phyloP scores from a whole-genome alignment of 2,329 filamentous ascomycete species.

The Fonsecaea multimorphosa region DNA sequence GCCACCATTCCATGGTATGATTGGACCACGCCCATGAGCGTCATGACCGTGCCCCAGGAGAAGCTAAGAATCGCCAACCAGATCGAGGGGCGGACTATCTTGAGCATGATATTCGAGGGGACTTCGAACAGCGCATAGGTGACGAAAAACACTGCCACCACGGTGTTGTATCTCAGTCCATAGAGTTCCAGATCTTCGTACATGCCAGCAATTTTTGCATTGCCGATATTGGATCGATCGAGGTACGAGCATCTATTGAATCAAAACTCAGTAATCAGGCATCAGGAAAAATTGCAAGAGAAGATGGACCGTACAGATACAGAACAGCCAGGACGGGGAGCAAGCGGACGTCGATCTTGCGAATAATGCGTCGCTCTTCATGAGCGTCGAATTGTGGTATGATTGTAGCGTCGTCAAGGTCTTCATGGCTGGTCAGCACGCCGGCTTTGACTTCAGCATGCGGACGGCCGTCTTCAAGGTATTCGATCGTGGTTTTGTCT shows the following conservation, averaged over 20 bases:
- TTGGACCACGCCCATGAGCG: conserved; percentile 59
- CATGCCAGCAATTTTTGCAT: conserved; percentile 46
- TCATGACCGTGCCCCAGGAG: conserved; percentile 47
- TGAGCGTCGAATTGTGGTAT: too few species aligned
- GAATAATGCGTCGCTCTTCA: too few species aligned
- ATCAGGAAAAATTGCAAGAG: not conserved
- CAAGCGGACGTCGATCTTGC: conserved; percentile 26
- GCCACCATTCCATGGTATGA: conserved; percentile 59
- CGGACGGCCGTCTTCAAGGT: too few species aligned
- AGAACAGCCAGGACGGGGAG: conserved; percentile 24
- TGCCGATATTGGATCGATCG: conserved; percentile 51
- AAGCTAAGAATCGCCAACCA: conserved; percentile 61
- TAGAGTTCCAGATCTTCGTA: conserved; percentile 40
- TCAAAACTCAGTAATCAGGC: not conserved
- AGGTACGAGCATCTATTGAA: conserved; percentile 22
- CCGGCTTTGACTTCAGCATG: too few species aligned
- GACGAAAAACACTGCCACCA: conserved; percentile 51
- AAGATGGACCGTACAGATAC: conserved; percentile 27
- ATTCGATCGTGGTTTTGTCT: too few species aligned
- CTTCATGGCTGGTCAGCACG: too few species aligned
- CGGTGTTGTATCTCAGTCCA: conserved; percentile 46
- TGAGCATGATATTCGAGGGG: conserved; percentile 52
- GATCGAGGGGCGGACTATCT: conserved; percentile 56
- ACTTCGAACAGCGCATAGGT: conserved; percentile 50
- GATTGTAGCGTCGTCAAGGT: too few species aligned